Conservation (phyloP, 805 yeast species). For the Yarrowia deformans region DNA sequence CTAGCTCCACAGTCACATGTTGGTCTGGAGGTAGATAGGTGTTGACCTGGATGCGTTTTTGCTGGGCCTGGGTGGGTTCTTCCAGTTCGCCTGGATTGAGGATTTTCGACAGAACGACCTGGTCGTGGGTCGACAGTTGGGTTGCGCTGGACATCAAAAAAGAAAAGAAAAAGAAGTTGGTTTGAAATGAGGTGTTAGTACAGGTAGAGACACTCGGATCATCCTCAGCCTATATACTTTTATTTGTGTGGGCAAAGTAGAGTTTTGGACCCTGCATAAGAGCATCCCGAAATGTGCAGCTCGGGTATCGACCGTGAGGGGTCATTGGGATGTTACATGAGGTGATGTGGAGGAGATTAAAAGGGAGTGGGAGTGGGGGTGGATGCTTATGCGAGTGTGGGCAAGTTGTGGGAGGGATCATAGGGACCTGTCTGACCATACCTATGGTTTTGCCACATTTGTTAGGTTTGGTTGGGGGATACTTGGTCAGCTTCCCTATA, state of each 20-base stretch:
- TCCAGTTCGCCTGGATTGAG: conserved; percentile 41
- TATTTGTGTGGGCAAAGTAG: not conserved
- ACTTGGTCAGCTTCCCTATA: too few relatives aligned
- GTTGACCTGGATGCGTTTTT: conserved; percentile 42
- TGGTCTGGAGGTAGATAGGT: conserved; percentile 45
- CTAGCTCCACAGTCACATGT: conserved; percentile 41
- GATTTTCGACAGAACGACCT: conserved; percentile 40
- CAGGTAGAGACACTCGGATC: not conserved
- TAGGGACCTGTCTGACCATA: too few relatives aligned
- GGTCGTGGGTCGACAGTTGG: conserved; percentile 39
- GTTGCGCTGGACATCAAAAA: conserved; percentile 41
- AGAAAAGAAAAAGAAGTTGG: too few relatives aligned
- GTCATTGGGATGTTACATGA: not conserved
- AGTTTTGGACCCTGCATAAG: conserved; percentile 17
- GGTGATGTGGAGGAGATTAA: too few relatives aligned
- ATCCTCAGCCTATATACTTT: conserved; percentile 1
- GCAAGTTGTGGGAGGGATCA: too few relatives aligned
- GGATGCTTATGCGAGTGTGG: too few relatives aligned
- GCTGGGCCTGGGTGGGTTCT: conserved; percentile 16
- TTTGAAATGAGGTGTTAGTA: not conserved
- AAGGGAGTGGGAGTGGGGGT: too few relatives aligned
- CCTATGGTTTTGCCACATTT: too few relatives aligned
- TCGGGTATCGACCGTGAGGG: conserved; percentile 37
- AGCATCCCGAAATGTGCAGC: conserved; percentile 3
- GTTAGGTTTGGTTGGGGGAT: too few relatives aligned